These are phyloP conservation scores for Amanita muscaria DNA, from an alignment of 768 basidiomycete species.

Conservation along the genomic window DNA sequence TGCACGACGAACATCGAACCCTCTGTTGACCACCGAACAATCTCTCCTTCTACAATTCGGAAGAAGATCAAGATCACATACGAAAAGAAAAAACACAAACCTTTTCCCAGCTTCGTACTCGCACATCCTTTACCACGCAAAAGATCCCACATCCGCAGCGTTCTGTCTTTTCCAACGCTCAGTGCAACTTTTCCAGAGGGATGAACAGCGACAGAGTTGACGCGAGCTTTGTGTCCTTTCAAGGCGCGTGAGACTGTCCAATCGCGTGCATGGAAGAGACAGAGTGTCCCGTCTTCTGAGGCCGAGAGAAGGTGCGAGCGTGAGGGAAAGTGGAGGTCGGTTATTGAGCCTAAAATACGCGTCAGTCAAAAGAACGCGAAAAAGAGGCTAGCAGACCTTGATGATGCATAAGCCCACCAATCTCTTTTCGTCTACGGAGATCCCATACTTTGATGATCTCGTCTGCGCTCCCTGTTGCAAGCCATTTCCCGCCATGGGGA, in stretches of 20 bases:
- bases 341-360: conserved; percentile 68
- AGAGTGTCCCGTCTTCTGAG: conserved; percentile 87
- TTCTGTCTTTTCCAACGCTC: conserved; percentile 84
- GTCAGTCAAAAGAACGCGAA: background rate
- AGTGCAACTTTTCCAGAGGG: conserved; percentile 88
- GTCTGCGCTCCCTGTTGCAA: conserved; percentile 92
- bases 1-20: conserved; percentile 80
- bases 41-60: conserved; percentile 65
- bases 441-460: conserved; percentile 98
- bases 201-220: conserved; percentile 87
- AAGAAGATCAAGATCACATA: background rate
- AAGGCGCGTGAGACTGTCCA: conserved; percentile 85
- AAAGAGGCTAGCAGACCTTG: conserved; percentile 48
- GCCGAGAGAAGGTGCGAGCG: conserved; percentile 86
- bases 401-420: conserved; percentile 93
- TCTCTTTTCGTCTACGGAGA: conserved; percentile 80
- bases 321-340: conserved; percentile 77
- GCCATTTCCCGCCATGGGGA: conserved; percentile 88
- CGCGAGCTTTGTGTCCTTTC: conserved; percentile 89
- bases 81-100: conserved; percentile 29
- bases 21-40: conserved; percentile 79
- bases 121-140: conserved; percentile 90
- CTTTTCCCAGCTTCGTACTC: conserved; percentile 83
- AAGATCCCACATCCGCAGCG: conserved; percentile 96
- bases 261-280: conserved; percentile 86